phyloP scores from a whole-genome alignment of 768 basidiomycete genomes.

The Punctularia strigosozonata region DNA sequence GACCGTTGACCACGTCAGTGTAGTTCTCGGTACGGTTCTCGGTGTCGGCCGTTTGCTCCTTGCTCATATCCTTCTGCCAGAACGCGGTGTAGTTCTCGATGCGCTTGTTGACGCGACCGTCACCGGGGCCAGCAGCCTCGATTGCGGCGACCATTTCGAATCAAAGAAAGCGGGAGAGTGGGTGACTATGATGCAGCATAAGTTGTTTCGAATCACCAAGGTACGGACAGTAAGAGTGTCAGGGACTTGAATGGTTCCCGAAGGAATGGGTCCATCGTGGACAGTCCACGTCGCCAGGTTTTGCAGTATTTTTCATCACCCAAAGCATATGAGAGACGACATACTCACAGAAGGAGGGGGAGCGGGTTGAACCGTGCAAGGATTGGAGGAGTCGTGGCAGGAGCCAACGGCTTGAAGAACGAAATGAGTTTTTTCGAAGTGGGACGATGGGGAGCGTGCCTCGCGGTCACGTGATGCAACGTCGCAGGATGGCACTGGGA shows the following conservation, averaged over 20 bases:
- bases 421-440: too few species aligned
- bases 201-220: not conserved
- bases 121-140: constrained; percentile 7
- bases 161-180: not conserved
- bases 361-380: too few species aligned
- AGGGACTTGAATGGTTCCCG: constrained; percentile 32
- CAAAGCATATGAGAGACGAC: constrained; percentile 2
- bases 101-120: constrained; percentile 36
- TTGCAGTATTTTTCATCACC: constrained; percentile 20
- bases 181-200: not conserved
- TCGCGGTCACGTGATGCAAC: too few species aligned
- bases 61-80: constrained; percentile 75
- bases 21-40: constrained; percentile 72
- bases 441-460: too few species aligned
- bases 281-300: constrained; percentile 15
- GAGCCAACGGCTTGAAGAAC: too few species aligned
- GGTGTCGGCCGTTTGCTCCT: constrained; percentile 56
- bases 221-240: constrained; percentile 8
- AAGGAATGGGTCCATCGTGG: constrained; percentile 20
- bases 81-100: constrained; percentile 82
- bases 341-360: not conserved
- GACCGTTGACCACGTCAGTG: constrained; percentile 90
- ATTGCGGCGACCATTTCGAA: constrained; percentile 9
- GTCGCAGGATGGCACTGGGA: too few species aligned
- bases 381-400: too few species aligned